phyloP scores from a whole-genome alignment of 140 eudicot genomes.

The Bidens hawaiensis region DNA sequence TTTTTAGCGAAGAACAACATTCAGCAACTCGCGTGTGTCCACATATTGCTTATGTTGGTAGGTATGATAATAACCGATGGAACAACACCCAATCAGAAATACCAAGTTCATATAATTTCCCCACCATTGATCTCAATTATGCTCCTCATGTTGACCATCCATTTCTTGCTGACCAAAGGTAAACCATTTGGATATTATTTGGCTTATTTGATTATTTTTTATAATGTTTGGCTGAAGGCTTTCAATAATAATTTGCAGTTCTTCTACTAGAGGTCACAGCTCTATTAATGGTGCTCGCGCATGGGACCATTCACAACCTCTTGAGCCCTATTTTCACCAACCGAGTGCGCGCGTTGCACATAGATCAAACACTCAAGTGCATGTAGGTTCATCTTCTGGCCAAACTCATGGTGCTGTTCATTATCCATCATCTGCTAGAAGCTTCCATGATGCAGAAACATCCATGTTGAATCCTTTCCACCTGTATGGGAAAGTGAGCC shows the following conservation, averaged over 20 bases:
- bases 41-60: conserved; percentile 51
- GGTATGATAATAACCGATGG: conserved; percentile 63
- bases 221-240: background rate
- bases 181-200: background rate
- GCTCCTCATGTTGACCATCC: conserved; percentile 33
- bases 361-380: conserved; percentile 49
- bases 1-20: background rate
- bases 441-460: conserved; percentile 41
- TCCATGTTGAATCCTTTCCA: conserved; percentile 29
- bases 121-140: background rate
- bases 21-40: conserved; percentile 54
- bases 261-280: conserved; percentile 51
- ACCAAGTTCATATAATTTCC: conserved; percentile 45
- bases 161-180: conserved; percentile 60
- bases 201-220: background rate
- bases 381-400: conserved; percentile 53
- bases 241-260: conserved; percentile 32
- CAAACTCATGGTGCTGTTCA: conserved; percentile 38
- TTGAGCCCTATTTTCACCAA: conserved; percentile 65
- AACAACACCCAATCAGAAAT: conserved; percentile 51
- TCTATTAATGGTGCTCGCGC: conserved; percentile 48
- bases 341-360: conserved; percentile 37
- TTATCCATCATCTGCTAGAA: conserved; percentile 47
- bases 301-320: conserved; percentile 52
- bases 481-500: conserved; percentile 50